Evolutionary conservation across 495 filamentous ascomycete genomes (phyloP), one percentile per base, ranked within the genome.

Genomic region (Trichoderma gamsii): DNA sequence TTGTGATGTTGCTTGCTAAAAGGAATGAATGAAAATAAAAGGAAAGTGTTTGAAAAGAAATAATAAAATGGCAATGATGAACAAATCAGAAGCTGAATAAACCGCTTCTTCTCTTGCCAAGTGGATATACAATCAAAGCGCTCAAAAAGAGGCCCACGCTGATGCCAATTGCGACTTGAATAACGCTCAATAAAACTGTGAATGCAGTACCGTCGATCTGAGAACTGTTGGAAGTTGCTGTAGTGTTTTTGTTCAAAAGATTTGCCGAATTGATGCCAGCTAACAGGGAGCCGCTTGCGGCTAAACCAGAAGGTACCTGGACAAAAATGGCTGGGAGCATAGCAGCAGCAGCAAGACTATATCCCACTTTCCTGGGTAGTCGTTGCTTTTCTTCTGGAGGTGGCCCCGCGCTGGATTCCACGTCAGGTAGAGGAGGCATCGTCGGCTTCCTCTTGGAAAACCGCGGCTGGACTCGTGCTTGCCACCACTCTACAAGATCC

Each of bases 321-420:
- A 99, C 94, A 72, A 96, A 96, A 70, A 99, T 97, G 5, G 91
- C 94, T 1, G 94, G 94, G 0, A 98, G 79, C 79, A 99, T 90
- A 8, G 91, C 90, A 0, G 92, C 91, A 1, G 93, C 93, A 0
- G 94, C 93, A 16, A 97, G 83, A 1, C 92, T 92, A 73, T 95
- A 86, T 27, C 84, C 84, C 23, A 85, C 76, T 35, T 68, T 51
- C 56, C 76, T 69, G 1, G 70, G 44, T 6, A 15, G 18, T 35
- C 44, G 41, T 41, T 72, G 56, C 70, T 70, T 18, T 66, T 65
- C 12, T 27, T 63, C 41, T 69, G 65, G 59, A 68, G 68, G 41
- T n/a, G 51, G 25, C 13, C n/a, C 51, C 66, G 65, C 44, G 66
- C 70, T 65, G 49, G 65, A 49, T 29, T 66, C 65, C n/a, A 29